Evolutionary conservation across 2,329 filamentous ascomycete genomes (phyloP).

Genomic region (Colletotrichum magnum): DNA sequence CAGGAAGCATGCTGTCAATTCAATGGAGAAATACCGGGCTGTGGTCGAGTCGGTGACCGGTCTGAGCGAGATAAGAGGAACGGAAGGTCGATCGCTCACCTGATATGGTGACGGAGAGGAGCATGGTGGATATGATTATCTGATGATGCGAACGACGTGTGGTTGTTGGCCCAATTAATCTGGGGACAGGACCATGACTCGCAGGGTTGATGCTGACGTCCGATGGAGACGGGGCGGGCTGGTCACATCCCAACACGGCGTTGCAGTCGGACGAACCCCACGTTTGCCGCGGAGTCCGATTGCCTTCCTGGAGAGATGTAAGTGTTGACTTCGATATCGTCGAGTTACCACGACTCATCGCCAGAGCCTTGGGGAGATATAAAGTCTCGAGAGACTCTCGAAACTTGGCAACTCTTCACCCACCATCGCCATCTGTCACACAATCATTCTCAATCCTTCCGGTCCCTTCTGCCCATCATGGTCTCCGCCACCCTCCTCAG

Average conservation of each 20-base stretch:
- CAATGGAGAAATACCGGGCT: background rate
- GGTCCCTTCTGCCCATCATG: conserved; percentile 10
- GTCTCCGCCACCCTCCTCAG: conserved; percentile 16
- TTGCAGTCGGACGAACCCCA: background rate
- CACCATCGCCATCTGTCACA: fast-evolving
- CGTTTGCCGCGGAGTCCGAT: background rate
- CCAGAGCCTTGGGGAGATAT: background rate
- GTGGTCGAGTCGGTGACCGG: background rate
- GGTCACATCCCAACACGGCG: background rate
- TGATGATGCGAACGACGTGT: background rate
- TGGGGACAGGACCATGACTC: background rate
- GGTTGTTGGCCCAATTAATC: background rate
- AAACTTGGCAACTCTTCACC: background rate
- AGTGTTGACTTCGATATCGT: background rate
- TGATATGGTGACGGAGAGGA: background rate
- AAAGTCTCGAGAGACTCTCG: background rate
- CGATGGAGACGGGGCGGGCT: background rate
- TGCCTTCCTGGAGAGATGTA: background rate
- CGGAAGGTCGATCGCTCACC: background rate
- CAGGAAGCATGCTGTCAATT: background rate
- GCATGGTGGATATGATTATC: background rate
- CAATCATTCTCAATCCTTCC: background rate
- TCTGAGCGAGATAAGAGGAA: background rate
- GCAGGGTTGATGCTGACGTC: background rate
- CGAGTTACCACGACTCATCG: background rate